Base-by-base conservation (phyloP, 768 basidiomycete species). In the Lactarius sp. region DNA sequence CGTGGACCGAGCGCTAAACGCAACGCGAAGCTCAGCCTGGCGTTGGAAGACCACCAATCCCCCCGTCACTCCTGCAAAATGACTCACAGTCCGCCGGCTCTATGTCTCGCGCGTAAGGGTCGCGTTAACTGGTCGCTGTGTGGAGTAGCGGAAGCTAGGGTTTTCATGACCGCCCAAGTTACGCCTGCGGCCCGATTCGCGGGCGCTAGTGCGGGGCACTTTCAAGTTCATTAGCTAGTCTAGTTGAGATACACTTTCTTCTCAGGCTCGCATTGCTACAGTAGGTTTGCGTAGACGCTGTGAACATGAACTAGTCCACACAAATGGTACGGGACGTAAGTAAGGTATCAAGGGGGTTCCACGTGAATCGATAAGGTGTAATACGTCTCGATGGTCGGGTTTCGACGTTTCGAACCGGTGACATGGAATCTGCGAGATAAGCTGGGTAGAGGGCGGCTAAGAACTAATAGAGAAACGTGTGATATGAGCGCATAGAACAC, bases 151-250 rank as follows among this genome's bases (percentile, higher is more conserved):
- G 46, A 46, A 20, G 22, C 22, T 10, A 13, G 22, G 2, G 22
- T 3, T 46, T 62, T 58, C 61, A 62, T 62, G 16, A 52, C 56
- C 56, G 56, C 56, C 42, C 56, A 46, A 34, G 20, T 46, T 60
- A 27, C 59, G 59, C 59, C 59, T 16, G 12, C 22, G 4, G 13
- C 33, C 59, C 13, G 2, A 33, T 46, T 53, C 41, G 4, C 9
- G 39, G 34, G 58, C 27, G 39, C 31, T 41, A 41, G 47, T 22
- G 22, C 47, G 47, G 12, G 22, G 5, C 22, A 27, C 20, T 49
- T 12, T 20, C 27, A 27, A 27, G 27, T 27, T 27, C 44, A 44
- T 49, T 6, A 49, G 22, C 4, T 49, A 27, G 0, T 10, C 12
- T 49, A 8, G 22, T 49, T 22, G 47, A 49, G 22, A 27, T 49